Base-by-base conservation (phyloP, 345 rosid species). In the Mercurialis annua region DNA sequence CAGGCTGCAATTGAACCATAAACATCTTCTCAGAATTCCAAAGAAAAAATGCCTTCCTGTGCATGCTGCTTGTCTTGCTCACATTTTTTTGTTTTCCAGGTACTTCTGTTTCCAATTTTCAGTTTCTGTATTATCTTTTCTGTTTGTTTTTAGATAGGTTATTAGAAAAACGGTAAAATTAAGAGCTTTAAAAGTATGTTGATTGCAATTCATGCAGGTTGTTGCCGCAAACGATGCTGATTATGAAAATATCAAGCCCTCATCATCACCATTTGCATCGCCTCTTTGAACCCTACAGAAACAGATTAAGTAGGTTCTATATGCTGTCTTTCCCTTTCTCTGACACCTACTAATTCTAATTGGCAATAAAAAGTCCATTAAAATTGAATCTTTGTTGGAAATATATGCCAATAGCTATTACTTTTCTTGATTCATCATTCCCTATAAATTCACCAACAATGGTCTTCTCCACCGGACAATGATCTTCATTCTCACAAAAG, bases 401-500 rank as follows among this genome's bases (percentile, higher is more conserved):
- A 1, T 9, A 40, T 7, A 7, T 3, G 11, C 11, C 44, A 10
- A 9, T 40, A 33, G 20, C 34, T 57, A 60, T 8, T 10, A 10
- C n/a, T n/a, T 72, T 43, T 1, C 34, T 55, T 20, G 50, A 24
- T 43, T 65, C 10, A 51, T 73, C 46, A 43, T 40, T 46, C 31
- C 74, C 36, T 89, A 85, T 62, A 53, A 63, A 26, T 89, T 86
- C 77, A 44, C 46, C 62, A 77, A 73, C 50, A 61, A 75, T 56
- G 77, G 77, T 49, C 78, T 85, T 72, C 89, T 89, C 56, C 78
- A 85, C 38, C 90, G 83, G 4, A 87, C 96, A 2, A 82, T 89
- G 92, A 85, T 50, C 83, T 55, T 89, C 92, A 12, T 89, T 80
- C 76, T 86, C 92, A 1, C 68, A 75, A 68, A 90, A 89, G 75